Evolutionary conservation across 1,284 basidiomycete genomes (phyloP), one percentile per base, ranked within the genome.

Genomic region (Naganishia cerealis): DNA sequence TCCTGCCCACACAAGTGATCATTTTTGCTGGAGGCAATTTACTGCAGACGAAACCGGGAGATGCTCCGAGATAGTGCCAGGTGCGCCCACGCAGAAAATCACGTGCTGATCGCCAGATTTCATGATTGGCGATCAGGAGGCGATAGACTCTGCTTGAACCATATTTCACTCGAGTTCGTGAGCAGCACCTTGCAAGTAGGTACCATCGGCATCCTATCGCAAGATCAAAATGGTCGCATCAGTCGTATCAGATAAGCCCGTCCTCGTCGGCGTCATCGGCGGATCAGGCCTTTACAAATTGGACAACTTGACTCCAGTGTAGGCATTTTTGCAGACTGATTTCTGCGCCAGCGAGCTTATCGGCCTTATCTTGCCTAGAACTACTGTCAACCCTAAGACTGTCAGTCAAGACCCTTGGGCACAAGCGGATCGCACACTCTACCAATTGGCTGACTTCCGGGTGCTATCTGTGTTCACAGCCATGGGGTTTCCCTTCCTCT

Each of bases 401-500:
- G 88, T 88, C 74, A 71, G 85, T 79, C 24, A 8, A 62, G 36
- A 18, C 40, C 21, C 29, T 12, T n/a, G 15, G 15, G 33, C 18
- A 43, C 10, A 24, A 38, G 2, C 42, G 9, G 38, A 38, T 6
- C 26, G 50, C 61, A 40, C 26, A 29, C 6, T 33, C 6, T 2
- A 33, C 3, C 29, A 33, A 33, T 3, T 33, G 29, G n/a, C 43
- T 58, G 38, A 40, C 48, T 16, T 54, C 53, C n/a, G 3, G 1
- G 53, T 70, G 42, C 21, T 39, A 26, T 21, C 29, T 42, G 43
- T n/a, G 40, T 33, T 52, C 6, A n/a, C 73, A 94, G 89, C 95
- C 95, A 16, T 99, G 95, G 95, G 95, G 95, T 29, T 84, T 85
- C 71, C 91, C 95, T 1, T 93, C 90, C 29, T 92, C 93, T 0